Percentiles rank a stretch among this genome's conserved stretches.
These are phyloP conservation scores for Manihot esculenta DNA, from an alignment of 441 rosid species.

Conservation along the genomic window DNA sequence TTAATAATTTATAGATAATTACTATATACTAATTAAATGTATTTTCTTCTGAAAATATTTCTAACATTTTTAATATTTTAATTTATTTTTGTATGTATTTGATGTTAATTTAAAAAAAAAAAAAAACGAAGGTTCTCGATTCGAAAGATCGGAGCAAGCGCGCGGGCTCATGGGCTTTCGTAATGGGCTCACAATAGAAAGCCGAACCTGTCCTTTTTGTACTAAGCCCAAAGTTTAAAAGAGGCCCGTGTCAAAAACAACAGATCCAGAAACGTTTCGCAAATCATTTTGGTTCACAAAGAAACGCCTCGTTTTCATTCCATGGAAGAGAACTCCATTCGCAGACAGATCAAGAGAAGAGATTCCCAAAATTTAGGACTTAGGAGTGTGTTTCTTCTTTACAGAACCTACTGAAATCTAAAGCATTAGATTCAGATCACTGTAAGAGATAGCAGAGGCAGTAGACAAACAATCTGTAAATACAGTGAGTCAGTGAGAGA, in stretches of 20 bases:
- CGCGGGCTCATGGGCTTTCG: not conserved
- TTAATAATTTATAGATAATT: too few relatives aligned
- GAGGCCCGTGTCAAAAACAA: not conserved
- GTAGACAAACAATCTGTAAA: not conserved
- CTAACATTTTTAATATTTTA: too few relatives aligned
- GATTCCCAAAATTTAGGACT: not conserved
- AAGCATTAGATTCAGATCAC: not conserved
- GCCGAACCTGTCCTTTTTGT: not conserved
- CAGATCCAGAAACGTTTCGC: not conserved
- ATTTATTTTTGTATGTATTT: too few relatives aligned
- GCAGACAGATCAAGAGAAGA: conserved; percentile 1
- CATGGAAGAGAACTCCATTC: not conserved
- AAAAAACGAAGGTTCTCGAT: too few relatives aligned
- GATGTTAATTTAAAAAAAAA: too few relatives aligned
- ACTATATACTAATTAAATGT: too few relatives aligned
- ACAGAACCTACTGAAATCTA: conserved; percentile 2
- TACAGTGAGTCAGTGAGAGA: not conserved
- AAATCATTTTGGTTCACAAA: not conserved
- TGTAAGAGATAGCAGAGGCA: not conserved
- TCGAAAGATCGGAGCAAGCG: too few relatives aligned
- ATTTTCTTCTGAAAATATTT: too few relatives aligned
- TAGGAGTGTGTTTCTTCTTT: not conserved
- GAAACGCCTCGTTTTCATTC: conserved; percentile 1
- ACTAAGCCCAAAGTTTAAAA: not conserved
- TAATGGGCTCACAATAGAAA: not conserved